Conservation (phyloP, 139 green algal species). For the Picochlorum sp. region DNA sequence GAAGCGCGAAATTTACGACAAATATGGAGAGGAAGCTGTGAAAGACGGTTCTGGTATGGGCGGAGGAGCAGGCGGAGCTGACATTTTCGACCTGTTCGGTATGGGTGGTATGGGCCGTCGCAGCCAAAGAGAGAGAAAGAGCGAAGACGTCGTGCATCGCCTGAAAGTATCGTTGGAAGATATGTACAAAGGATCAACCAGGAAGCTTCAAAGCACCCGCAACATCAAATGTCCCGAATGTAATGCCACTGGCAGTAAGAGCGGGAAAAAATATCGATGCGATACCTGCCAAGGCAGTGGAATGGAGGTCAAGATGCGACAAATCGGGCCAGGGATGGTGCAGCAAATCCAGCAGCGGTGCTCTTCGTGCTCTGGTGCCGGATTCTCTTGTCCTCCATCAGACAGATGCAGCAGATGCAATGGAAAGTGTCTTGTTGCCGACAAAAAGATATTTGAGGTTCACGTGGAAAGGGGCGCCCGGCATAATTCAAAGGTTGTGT, state of each 20-base stretch:
- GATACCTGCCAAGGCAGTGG: constrained; percentile 78
- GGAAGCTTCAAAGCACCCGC: constrained; percentile 85
- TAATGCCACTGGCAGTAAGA: constrained; percentile 81
- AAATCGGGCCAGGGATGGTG: constrained; percentile 96
- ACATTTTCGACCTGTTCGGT: constrained; percentile 92
- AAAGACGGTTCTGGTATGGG: constrained; percentile 88
- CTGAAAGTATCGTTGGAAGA: constrained; percentile 89
- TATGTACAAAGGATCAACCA: constrained; percentile 68
- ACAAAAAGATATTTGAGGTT: constrained; percentile 97
- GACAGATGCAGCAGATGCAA: constrained; percentile 75
- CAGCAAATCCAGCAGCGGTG: constrained; percentile 96
- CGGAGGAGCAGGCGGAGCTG: constrained; percentile 67
- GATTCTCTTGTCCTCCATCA: constrained; percentile 47
- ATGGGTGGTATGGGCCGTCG: constrained; percentile 53
- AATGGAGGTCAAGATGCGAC: constrained; percentile 80
- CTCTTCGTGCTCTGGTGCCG: constrained; percentile 65
- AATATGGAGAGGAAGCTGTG: constrained; percentile 98
- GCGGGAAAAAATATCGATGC: constrained; percentile 70
- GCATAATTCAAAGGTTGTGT: constrained; percentile 74
- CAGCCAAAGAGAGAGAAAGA: constrained; percentile 54
- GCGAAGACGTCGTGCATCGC: constrained; percentile 91
- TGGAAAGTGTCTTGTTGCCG: constrained; percentile 65
- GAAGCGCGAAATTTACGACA: constrained; percentile 95
- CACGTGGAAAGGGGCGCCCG: constrained; percentile 89
- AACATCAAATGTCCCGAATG: constrained; percentile 87